Conservation (phyloP, 306 rosid genomes). For the Rubus idaeus region DNA sequence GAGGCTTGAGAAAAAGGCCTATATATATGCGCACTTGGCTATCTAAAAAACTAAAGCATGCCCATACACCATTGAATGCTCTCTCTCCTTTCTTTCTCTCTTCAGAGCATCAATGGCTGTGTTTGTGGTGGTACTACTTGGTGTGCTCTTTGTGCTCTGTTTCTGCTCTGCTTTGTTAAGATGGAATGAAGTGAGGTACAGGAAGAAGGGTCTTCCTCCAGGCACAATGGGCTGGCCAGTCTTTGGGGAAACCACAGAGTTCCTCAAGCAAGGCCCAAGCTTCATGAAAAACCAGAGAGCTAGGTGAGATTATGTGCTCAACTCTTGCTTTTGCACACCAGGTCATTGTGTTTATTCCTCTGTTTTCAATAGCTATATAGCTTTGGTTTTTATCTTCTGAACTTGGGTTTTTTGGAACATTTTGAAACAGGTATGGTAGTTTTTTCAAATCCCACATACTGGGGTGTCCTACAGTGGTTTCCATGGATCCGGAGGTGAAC, state of each 20-base stretch:
- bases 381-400: not conserved
- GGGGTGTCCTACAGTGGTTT: conserved; percentile 94
- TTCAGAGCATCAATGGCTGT: conserved; percentile 69
- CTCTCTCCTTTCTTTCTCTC: conserved; percentile 29
- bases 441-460: conserved; percentile 94
- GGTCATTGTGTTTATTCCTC: not conserved
- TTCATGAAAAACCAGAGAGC: conserved; percentile 94
- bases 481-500: conserved; percentile 94
- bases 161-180: conserved; percentile 81
- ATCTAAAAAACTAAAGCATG: conserved; percentile 36
- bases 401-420: not conserved
- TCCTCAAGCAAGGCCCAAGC: conserved; percentile 92
- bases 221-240: conserved; percentile 99
- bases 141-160: conserved; percentile 58
- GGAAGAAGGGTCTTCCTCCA: conserved; percentile 85
- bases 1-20: conserved; percentile 31
- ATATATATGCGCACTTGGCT: conserved; percentile 48
- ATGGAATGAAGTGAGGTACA: conserved; percentile 81
- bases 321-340: not conserved
- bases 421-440: conserved; percentile 87
- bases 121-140: conserved; percentile 38
- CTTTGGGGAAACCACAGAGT: conserved; percentile 95
- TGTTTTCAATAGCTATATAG: not conserved
- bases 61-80: conserved; percentile 35
- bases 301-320: conserved; percentile 46